These are phyloP conservation scores for Phytophthora gonapodyides DNA, from an alignment of 352 stramenopile species.

Conservation along the genomic window DNA sequence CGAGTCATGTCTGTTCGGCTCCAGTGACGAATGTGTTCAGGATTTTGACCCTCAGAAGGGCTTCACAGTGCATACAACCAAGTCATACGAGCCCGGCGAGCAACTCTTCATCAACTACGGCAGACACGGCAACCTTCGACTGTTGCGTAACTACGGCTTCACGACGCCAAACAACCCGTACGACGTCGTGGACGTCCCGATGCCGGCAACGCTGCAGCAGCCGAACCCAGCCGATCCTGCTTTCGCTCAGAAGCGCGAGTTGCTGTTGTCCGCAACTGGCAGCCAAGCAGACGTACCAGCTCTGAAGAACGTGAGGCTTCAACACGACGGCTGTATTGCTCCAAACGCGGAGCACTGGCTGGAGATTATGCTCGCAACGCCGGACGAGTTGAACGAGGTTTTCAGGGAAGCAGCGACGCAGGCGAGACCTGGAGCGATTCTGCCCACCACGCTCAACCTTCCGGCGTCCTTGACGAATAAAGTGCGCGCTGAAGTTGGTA, in stretches of 20 bases:
- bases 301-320: constrained; percentile 43
- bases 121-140: constrained; percentile 59
- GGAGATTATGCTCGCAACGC: constrained; percentile 51
- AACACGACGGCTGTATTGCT: constrained; percentile 38
- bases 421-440: constrained; percentile 3
- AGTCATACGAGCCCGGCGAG: constrained; percentile 57
- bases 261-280: constrained; percentile 37
- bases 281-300: constrained; percentile 12
- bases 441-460: constrained; percentile 26
- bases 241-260: constrained; percentile 42
- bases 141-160: constrained; percentile 87
- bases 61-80: constrained; percentile 69
- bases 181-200: constrained; percentile 46
- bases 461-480: constrained; percentile 37
- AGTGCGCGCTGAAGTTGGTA: constrained; percentile 28
- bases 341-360: constrained; percentile 55
- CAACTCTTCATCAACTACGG: constrained; percentile 88
- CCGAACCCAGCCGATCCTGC: constrained; percentile 35
- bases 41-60: constrained; percentile 57
- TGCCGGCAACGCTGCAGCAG: constrained; percentile 45
- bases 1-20: not conserved
- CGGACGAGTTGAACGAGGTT: constrained; percentile 49
- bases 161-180: constrained; percentile 46
- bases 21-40: constrained; percentile 69
- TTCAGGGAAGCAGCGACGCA: constrained; percentile 37